phyloP scores from a whole-genome alignment of 1,139 yeast genomes.

The Magnusiomyces fungicola region DNA sequence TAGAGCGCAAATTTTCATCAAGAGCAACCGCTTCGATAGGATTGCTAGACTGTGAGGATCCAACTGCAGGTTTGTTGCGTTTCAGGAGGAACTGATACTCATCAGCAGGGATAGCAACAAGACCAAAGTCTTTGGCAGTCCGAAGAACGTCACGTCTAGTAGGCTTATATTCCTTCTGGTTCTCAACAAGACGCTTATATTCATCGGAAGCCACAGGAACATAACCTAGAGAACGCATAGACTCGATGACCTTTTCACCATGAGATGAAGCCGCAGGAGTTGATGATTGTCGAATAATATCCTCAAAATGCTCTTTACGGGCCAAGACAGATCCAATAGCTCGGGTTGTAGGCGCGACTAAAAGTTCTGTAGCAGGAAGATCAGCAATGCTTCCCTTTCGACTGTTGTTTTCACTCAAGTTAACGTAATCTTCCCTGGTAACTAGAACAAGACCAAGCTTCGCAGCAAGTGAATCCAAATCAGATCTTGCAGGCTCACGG shows the following conservation, averaged over 20 bases:
- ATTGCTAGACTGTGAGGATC: conserved; percentile 11
- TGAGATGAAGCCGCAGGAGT: conserved; percentile 19
- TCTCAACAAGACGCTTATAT: conserved; percentile 31
- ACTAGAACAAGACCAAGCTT: conserved; percentile 43
- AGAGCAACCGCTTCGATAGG: conserved; percentile 17
- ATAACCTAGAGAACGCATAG: conserved; percentile 31
- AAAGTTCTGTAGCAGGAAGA: conserved; percentile 7
- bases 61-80: conserved; percentile 7
- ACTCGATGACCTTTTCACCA: conserved; percentile 29
- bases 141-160: conserved; percentile 33
- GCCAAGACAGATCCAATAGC: conserved; percentile 30
- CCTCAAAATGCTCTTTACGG: conserved; percentile 33
- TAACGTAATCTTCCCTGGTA: conserved; percentile 39
- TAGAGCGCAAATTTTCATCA: conserved; percentile 6
- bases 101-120: conserved; percentile 33
- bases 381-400: conserved; percentile 10
- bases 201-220: conserved; percentile 34
- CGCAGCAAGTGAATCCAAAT: conserved; percentile 43
- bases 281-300: conserved; percentile 22
- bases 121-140: conserved; percentile 36
- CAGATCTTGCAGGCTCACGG: conserved; percentile 25
- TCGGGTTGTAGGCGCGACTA: conserved; percentile 12
- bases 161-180: conserved; percentile 32
- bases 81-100: conserved; percentile 31
- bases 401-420: conserved; percentile 14